phyloP scores from a whole-genome alignment of 805 yeast genomes.

The Yarrowia porcina region DNA sequence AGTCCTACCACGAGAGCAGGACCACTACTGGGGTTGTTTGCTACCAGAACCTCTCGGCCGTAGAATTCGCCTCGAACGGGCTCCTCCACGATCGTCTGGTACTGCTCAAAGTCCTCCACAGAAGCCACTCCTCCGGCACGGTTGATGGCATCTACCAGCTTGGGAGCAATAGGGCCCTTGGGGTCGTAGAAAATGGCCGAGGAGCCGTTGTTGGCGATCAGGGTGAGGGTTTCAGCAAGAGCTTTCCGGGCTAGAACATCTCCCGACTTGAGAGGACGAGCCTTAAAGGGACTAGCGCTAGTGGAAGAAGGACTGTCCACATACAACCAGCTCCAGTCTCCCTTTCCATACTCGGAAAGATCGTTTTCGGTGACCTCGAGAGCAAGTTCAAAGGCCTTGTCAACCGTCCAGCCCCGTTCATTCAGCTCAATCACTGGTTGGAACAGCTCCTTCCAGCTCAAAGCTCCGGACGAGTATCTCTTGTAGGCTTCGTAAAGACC shows the following conservation, averaged over 20 bases:
- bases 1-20: slow-evolving; percentile 76
- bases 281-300: not conserved
- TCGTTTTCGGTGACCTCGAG: slow-evolving; percentile 41
- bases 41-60: slow-evolving; percentile 49
- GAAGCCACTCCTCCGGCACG: slow-evolving; percentile 65
- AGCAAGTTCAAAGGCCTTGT: slow-evolving; percentile 46
- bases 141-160: slow-evolving; percentile 51
- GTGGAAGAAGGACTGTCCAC: not conserved
- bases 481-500: slow-evolving; percentile 67
- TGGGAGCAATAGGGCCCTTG: slow-evolving; percentile 64
- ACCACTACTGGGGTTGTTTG: slow-evolving; percentile 79
- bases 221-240: slow-evolving; percentile 63
- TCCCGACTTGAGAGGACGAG: slow-evolving; percentile 43
- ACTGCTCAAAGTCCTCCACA: slow-evolving; percentile 61
- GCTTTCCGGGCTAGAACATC: slow-evolving; percentile 58
- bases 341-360: slow-evolving; percentile 31
- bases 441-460: slow-evolving; percentile 69
- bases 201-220: slow-evolving; percentile 74
- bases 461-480: slow-evolving; percentile 65
- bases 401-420: slow-evolving; percentile 59
- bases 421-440: slow-evolving; percentile 71
- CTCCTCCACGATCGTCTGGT: slow-evolving; percentile 49
- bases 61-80: slow-evolving; percentile 45
- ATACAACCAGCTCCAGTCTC: slow-evolving; percentile 38
- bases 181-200: slow-evolving; percentile 81